A percentile compares a stretch with the other conserved stretches of the same genome.
Conservation (phyloP, 1,139 yeast genomes). For the Scheffersomyces quercinus region DNA sequence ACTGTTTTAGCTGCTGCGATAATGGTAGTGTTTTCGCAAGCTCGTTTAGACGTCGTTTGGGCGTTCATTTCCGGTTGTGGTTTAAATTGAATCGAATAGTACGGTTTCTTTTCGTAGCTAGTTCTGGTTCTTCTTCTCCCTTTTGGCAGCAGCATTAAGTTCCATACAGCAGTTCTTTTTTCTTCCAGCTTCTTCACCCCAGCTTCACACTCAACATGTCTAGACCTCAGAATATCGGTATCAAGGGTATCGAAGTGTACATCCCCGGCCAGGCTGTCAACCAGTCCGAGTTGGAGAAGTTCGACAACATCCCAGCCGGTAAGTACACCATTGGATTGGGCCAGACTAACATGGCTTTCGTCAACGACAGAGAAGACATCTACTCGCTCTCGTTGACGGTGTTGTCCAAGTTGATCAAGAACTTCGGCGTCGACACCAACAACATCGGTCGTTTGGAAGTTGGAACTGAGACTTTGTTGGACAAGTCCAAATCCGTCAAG, state of each 20-base stretch:
- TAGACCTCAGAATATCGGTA: conserved; percentile 81
- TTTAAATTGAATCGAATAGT: no score
- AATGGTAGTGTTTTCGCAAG: not conserved
- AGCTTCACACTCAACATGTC: conserved; percentile 8
- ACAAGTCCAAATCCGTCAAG: conserved; percentile 96
- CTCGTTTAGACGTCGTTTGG: not conserved
- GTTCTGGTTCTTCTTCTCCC: not conserved
- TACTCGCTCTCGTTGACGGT: conserved; percentile 90
- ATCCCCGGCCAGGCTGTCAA: conserved; percentile 81
- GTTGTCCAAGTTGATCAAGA: conserved; percentile 69
- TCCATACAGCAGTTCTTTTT: no score
- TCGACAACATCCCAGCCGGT: conserved; percentile 86
- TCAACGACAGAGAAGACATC: conserved; percentile 95
- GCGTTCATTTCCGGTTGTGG: no score
- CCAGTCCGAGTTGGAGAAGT: conserved; percentile 84
- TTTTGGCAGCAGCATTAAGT: no score
- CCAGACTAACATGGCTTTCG: conserved; percentile 97
- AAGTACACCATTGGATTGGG: conserved; percentile 98
- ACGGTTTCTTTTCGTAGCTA: not conserved
- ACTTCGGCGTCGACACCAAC: conserved; percentile 79
- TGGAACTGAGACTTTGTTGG: conserved; percentile 96
- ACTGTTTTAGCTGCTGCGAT: not conserved
- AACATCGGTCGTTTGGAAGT: conserved; percentile 94
- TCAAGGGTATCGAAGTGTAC: conserved; percentile 92
- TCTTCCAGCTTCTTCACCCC: not conserved